Conservation (phyloP, 179 eudicot genomes). For the Spinacia oleracea region DNA sequence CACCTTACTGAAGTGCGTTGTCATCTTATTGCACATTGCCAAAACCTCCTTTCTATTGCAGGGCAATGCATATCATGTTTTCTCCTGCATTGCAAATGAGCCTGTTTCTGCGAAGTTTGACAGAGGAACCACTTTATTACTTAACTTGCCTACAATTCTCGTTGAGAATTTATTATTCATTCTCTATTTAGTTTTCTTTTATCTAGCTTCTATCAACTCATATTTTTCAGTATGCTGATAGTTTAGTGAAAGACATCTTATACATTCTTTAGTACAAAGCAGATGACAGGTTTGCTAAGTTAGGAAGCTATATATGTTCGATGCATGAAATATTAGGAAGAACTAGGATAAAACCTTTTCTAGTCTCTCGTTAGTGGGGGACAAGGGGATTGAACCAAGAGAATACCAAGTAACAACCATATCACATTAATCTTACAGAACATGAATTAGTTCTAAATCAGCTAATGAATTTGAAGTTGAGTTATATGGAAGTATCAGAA, state of each 20-base stretch:
- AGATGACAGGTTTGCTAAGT: not conserved
- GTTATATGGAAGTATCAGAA: not conserved
- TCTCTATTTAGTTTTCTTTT: not conserved
- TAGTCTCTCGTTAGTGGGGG: not conserved
- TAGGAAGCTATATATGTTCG: not conserved
- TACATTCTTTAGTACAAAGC: not conserved
- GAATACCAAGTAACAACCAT: not conserved
- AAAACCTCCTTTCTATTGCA: not conserved
- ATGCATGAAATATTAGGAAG: not conserved
- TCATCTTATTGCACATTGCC: not conserved
- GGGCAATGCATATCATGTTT: not conserved
- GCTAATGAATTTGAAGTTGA: not conserved
- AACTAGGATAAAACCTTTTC: not conserved
- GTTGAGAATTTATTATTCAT: not conserved
- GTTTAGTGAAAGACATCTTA: not conserved
- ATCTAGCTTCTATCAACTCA: not conserved
- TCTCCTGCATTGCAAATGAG: not conserved
- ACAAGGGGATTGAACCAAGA: not conserved
- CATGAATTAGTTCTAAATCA: not conserved
- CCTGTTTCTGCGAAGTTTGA: not conserved
- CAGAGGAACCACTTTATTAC: not conserved
- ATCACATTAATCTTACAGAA: not conserved
- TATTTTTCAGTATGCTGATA: not conserved
- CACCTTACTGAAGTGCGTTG: not conserved
- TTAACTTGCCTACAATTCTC: not conserved